A percentile compares a stretch with the other conserved stretches of the same genome.
Evolutionary conservation across 2,329 filamentous ascomycete genomes (phyloP).

Genomic region (Capronia americana): DNA sequence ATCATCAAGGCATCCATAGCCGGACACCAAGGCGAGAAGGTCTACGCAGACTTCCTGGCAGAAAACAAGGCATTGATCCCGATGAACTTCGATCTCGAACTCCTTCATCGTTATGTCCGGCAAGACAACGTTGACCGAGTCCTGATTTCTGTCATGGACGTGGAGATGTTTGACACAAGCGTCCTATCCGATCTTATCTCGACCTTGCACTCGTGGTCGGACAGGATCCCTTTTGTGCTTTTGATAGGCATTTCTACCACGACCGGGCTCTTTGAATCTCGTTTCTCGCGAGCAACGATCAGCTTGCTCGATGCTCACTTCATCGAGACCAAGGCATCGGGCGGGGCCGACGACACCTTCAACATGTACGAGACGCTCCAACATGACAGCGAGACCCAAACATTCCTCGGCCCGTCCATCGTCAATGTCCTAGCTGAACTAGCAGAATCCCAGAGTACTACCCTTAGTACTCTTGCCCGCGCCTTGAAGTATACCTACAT

Average conservation of each 20-base stretch:
- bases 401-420: constrained; percentile 58
- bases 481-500: constrained; percentile 67
- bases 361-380: constrained; percentile 51
- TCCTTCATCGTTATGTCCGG: constrained; percentile 52
- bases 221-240: constrained; percentile 66
- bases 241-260: constrained; percentile 69
- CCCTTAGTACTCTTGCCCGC: constrained; percentile 60
- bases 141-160: constrained; percentile 53
- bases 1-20: constrained; percentile 49
- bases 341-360: constrained; percentile 45
- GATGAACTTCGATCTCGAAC: constrained; percentile 55
- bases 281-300: constrained; percentile 61
- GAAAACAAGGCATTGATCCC: constrained; percentile 50
- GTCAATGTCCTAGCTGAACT: constrained; percentile 60
- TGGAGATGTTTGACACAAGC: constrained; percentile 54
- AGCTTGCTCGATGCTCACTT: constrained; percentile 60
- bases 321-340: constrained; percentile 52
- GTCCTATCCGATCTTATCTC: constrained; percentile 55
- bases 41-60: constrained; percentile 48
- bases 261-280: constrained; percentile 65
- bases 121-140: constrained; percentile 48
- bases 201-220: constrained; percentile 62
- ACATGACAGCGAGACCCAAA: constrained; percentile 50
- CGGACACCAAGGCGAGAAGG: constrained; percentile 49
- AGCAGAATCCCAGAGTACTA: constrained; percentile 66